phyloP scores from a whole-genome alignment of 129 eudicot species.

The Ambrosia trifida region DNA sequence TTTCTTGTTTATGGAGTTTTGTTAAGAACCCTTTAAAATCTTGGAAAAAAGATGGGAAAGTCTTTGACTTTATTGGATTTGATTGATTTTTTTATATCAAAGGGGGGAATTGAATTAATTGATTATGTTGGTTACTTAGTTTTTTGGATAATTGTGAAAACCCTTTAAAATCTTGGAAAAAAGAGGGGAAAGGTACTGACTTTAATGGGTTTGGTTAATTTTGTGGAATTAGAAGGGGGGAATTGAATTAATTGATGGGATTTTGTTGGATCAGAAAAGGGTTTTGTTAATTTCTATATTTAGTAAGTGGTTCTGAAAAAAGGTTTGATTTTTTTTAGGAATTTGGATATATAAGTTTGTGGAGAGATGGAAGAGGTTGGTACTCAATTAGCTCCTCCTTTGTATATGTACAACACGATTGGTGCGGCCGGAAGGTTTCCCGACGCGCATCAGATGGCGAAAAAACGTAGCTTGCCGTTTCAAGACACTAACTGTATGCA shows the following conservation, averaged over 20 bases:
- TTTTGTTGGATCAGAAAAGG: conserved; percentile 18
- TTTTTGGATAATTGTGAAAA: conserved; percentile 18
- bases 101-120: neutral
- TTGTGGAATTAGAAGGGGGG: conserved; percentile 3
- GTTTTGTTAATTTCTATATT: conserved; percentile 12
- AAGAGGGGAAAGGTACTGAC: neutral
- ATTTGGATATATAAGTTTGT: conserved; percentile 17
- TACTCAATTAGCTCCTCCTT: conserved; percentile 70
- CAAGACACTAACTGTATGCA: conserved; percentile 37
- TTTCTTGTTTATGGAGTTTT: conserved; percentile 4
- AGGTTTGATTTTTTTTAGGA: conserved; percentile 21
- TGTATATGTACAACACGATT: conserved; percentile 53
- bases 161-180: conserved; percentile 4
- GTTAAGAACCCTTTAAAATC: conserved; percentile 1
- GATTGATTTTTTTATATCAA: conserved; percentile 6
- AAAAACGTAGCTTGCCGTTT: conserved; percentile 68
- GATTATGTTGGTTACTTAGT: neutral
- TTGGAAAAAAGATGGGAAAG: neutral
- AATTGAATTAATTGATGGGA: neutral
- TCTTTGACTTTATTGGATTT: neutral
- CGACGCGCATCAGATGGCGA: conserved; percentile 48
- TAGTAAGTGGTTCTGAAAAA: conserved; percentile 13
- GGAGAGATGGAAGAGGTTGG: conserved; percentile 77
- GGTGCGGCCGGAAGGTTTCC: conserved; percentile 48
- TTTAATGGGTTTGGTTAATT: conserved; percentile 10